These are phyloP conservation scores for Quaeritorhiza haematococci DNA, from an alignment of 371 early-diverging fungal genomes.

Conservation along the genomic window DNA sequence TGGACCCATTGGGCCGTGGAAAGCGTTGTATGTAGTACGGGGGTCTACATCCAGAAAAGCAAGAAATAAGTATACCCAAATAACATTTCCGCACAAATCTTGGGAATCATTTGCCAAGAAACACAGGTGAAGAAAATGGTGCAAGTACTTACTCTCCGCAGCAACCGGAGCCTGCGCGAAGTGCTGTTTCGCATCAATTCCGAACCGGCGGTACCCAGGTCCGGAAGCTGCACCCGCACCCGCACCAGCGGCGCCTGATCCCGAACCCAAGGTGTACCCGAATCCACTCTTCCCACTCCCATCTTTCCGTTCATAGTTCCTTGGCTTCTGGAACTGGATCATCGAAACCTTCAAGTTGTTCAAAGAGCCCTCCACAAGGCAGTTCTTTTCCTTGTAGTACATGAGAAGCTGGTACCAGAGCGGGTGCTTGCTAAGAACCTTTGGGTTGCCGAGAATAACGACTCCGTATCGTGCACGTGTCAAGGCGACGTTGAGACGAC, in stretches of 20 bases:
- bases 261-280: neutral
- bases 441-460: conserved; percentile 94
- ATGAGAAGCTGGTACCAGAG: conserved; percentile 94
- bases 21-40: conserved; percentile 52
- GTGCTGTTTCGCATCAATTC: conserved; percentile 14
- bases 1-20: conserved; percentile 44
- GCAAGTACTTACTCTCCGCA: conserved; percentile 1
- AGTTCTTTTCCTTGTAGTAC: conserved; percentile 84
- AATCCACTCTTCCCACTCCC: conserved; percentile 27
- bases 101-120: neutral
- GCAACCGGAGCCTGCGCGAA: conserved; percentile 16
- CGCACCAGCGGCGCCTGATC: neutral
- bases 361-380: conserved; percentile 93
- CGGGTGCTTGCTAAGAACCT: conserved; percentile 86
- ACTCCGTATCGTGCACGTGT: conserved; percentile 96
- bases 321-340: conserved; percentile 80
- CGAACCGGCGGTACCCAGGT: neutral
- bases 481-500: conserved; percentile 96
- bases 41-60: conserved; percentile 34
- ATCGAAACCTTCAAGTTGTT: conserved; percentile 77
- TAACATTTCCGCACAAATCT: conserved; percentile 13
- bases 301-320: conserved; percentile 9
- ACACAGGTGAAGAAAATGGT: neutral
- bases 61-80: conserved; percentile 7
- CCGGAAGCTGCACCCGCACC: neutral